Evolutionary conservation across 1,284 basidiomycete genomes (phyloP).

Genomic region (Albatrellus sp.): DNA sequence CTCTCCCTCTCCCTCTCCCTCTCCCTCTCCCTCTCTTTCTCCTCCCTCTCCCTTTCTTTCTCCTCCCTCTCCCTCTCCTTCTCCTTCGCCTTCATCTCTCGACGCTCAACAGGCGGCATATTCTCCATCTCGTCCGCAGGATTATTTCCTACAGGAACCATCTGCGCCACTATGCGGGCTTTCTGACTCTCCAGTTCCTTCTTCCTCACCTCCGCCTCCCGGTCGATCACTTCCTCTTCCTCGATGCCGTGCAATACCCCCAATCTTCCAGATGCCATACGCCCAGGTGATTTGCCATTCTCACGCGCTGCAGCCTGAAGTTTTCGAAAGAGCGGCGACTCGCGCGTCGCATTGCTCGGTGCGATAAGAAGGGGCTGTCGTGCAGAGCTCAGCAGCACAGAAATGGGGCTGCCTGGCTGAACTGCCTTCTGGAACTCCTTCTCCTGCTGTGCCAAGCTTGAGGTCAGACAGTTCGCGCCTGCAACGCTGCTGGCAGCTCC

Average conservation of each 20-base stretch:
- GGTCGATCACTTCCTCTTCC: conserved; percentile 30
- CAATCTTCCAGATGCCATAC: conserved; percentile 20
- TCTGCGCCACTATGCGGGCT: conserved; percentile 81
- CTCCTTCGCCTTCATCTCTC: conserved; percentile 20
- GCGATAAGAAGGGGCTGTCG: conserved; percentile 80
- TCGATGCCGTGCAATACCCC: conserved; percentile 33
- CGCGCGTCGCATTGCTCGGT: conserved; percentile 23
- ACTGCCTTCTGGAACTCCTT: conserved; percentile 93
- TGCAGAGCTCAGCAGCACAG: conserved; percentile 81
- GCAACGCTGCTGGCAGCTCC: conserved; percentile 10
- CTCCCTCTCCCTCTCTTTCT: conserved; percentile 6
- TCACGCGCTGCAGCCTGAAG: conserved; percentile 32
- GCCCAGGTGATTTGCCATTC: conserved; percentile 25
- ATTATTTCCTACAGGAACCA: conserved; percentile 48
- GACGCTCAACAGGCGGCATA: conserved; percentile 20
- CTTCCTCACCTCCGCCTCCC: conserved; percentile 33
- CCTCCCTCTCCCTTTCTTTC: conserved; percentile 12
- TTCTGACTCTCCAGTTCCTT: conserved; percentile 79
- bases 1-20: not conserved
- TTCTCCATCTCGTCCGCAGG: conserved; percentile 23
- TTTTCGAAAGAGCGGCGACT: conserved; percentile 46
- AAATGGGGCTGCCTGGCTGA: conserved; percentile 90
- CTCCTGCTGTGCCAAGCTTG: conserved; percentile 77
- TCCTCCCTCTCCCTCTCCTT: conserved; percentile 11
- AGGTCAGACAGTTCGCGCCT: conserved; percentile 29